phyloP scores from a whole-genome alignment of 1,284 basidiomycete species.

The Gymnopus androsaceus region DNA sequence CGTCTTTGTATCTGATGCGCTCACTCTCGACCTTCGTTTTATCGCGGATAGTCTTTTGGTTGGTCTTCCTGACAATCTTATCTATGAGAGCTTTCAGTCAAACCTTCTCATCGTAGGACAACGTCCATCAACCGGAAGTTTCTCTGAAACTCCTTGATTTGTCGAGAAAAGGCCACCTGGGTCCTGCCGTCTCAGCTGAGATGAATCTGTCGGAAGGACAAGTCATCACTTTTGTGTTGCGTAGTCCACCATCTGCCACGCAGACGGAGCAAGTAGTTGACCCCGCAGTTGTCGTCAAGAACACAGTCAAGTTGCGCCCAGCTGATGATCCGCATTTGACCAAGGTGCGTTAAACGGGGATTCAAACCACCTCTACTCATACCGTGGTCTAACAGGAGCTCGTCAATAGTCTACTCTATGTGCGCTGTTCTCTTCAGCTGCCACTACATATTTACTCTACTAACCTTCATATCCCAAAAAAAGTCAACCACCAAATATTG shows the following conservation, averaged over 20 bases:
- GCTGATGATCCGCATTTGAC: conserved; percentile 66
- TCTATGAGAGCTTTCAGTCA: not conserved
- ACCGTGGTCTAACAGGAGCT: conserved; percentile 45
- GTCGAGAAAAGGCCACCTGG: conserved; percentile 65
- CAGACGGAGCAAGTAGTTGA: conserved; percentile 15
- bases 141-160: conserved; percentile 64
- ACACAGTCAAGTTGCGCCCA: not conserved
- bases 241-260: conserved; percentile 52
- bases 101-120: conserved; percentile 35
- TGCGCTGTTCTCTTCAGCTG: conserved; percentile 26
- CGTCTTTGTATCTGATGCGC: conserved; percentile 62
- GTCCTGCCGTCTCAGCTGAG: conserved; percentile 51
- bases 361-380: not conserved
- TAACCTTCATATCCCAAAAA: not conserved
- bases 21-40: conserved; percentile 78
- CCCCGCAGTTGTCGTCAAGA: conserved; percentile 22
- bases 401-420: conserved; percentile 54
- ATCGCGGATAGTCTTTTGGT: conserved; percentile 54
- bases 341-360: conserved; percentile 38
- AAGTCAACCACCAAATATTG: conserved; percentile 84
- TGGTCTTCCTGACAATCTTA: not conserved
- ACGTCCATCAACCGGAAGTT: conserved; percentile 52
- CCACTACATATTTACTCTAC: not conserved
- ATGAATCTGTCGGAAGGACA: conserved; percentile 80
- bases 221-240: conserved; percentile 80